Evolutionary conservation across 305 asterid species (phyloP), one percentile per base, ranked within the genome.

Genomic region (Fraxinus dipetala): DNA sequence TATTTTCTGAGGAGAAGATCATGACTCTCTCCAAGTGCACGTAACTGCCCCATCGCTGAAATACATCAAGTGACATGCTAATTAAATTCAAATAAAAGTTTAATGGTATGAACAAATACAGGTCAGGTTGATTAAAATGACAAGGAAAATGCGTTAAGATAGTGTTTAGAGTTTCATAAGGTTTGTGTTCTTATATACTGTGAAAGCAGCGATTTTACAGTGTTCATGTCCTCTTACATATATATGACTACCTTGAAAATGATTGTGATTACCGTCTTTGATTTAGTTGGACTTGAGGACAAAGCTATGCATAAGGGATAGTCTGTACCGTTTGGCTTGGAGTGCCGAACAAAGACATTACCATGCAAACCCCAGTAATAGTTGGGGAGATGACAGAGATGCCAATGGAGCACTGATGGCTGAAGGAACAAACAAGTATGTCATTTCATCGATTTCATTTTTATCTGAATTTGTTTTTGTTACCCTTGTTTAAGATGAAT

Each of bases 281-380:
- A 82, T 84, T 84, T 86, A 95, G 99, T 84, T 95, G 97, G 99
- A 95, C 88, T 43, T 84, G 80, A 86, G 88, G 87, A 94, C 98
- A 14, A 95, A 91, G 90, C 87, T 95, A 43, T 89, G 98, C 89
- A 91, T 95, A 88, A 89, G 98, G 89, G 99, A 95, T 87, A 89
- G 98, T 88, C 84, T 95, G 79, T 95, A 94, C 89, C 97, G 98
- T 82, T 90, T 94, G 85, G 99, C 99, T 45, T 87, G 85, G 82
- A 93, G 99, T 89, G 98, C 98, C 83, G 98, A 90, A 81, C 96
- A 91, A 63, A 91, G 99, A 76, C 96, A 93, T 82, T 89, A 87
- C 78, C 87, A 85, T 72, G 86, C 84, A 32, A 85, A 84, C 81
- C 36, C 84, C 72, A 79, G 85, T 77, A 78, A 76, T 70, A 67